These are phyloP conservation scores for Leccinum aurantiacum DNA, from an alignment of 768 basidiomycete species.

Conservation along the genomic window DNA sequence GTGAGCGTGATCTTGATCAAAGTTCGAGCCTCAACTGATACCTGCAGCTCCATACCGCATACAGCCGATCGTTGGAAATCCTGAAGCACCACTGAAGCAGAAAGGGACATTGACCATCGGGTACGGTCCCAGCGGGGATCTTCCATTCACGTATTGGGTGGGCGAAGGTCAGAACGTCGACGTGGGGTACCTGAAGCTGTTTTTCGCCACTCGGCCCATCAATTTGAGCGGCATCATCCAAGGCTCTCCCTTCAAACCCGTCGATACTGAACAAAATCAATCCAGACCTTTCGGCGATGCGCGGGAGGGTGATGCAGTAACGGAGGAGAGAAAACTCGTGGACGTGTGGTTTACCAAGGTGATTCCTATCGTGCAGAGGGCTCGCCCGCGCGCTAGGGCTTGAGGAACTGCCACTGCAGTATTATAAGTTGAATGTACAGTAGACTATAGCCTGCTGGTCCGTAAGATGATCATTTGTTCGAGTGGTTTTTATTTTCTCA, in stretches of 20 bases:
- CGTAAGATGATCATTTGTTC: too few species aligned
- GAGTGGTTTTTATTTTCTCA: too few species aligned
- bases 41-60: conserved; percentile 11
- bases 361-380: conserved; percentile 20
- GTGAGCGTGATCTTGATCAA: conserved; percentile 17
- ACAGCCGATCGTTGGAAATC: background rate
- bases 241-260: background rate
- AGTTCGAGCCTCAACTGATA: background rate
- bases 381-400: background rate
- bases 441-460: too few species aligned
- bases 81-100: conserved; percentile 10
- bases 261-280: background rate
- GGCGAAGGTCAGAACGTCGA: background rate
- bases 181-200: background rate
- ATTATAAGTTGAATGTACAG: too few species aligned
- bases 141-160: conserved; percentile 1
- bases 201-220: conserved; percentile 1
- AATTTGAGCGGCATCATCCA: background rate
- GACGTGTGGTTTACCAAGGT: conserved; percentile 22
- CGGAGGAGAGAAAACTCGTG: conserved; percentile 3
- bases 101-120: conserved; percentile 35
- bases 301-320: background rate
- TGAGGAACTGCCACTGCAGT: too few species aligned
- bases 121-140: conserved; percentile 28
- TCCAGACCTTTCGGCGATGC: background rate